Conservation (phyloP, 805 yeast genomes). For the Priceomyces carsonii region DNA sequence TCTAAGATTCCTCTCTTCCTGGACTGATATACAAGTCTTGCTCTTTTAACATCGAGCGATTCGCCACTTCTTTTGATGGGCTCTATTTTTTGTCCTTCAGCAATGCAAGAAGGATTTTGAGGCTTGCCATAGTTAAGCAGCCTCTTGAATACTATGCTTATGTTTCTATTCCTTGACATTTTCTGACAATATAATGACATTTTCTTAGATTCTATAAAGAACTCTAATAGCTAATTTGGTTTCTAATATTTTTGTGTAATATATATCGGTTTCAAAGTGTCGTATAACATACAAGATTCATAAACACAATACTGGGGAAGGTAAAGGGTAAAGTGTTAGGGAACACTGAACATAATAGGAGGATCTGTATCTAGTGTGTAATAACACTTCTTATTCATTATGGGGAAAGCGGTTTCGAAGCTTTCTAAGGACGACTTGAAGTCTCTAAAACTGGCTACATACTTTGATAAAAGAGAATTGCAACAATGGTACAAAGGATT, state of each 20-base stretch:
- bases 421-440: constrained; percentile 87
- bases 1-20: constrained; percentile 95
- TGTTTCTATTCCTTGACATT: no score
- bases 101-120: constrained; percentile 35
- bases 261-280: no score
- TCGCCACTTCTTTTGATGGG: constrained; percentile 83
- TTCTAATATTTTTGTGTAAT: no score
- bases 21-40: constrained; percentile 88
- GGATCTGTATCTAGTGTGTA: not conserved
- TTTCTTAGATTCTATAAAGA: no score
- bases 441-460: constrained; percentile 79
- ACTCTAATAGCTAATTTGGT: no score
- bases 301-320: no score
- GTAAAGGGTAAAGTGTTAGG: no score
- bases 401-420: constrained; percentile 96
- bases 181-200: no score
- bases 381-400: constrained; percentile 22
- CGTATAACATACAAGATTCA: no score
- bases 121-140: constrained; percentile 43
- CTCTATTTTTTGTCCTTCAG: constrained; percentile 54
- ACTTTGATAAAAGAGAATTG: constrained; percentile 88
- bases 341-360: no score
- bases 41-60: constrained; percentile 68
- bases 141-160: no score
- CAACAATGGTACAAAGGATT: constrained; percentile 99